phyloP scores from a whole-genome alignment of 768 basidiomycete species.

The Trametes sanguinea region DNA sequence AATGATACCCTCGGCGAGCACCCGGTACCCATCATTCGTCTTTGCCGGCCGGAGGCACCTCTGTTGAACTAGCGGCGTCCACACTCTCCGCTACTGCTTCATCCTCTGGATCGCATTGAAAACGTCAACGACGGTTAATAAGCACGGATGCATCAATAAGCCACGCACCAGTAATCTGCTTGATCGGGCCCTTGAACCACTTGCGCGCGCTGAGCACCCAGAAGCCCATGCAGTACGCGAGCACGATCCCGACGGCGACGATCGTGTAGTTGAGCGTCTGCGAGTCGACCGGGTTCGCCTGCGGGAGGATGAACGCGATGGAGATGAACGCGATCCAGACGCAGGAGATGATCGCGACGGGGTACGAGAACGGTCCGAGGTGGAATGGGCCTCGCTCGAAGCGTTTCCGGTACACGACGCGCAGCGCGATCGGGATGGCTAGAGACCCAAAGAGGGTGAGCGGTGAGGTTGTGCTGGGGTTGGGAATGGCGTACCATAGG shows the following conservation, averaged over 20 bases:
- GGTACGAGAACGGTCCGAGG: conserved; percentile 62
- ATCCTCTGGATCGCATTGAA: no score
- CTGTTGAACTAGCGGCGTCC: no score
- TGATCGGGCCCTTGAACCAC: conserved; percentile 73
- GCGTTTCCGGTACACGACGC: conserved; percentile 57
- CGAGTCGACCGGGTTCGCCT: conserved; percentile 66
- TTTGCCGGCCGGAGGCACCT: no score
- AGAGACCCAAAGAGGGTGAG: no score
- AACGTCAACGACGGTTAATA: not conserved
- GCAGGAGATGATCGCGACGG: conserved; percentile 57
- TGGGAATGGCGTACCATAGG: conserved; percentile 49
- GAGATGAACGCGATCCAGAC: conserved; percentile 73
- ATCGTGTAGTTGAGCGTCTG: conserved; percentile 76
- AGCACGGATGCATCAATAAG: not conserved
- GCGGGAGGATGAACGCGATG: conserved; percentile 72
- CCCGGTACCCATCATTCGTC: no score
- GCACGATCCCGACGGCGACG: conserved; percentile 75
- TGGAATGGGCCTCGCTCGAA: conserved; percentile 75
- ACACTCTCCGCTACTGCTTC: no score
- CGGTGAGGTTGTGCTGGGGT: no score
- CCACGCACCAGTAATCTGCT: conserved; percentile 58
- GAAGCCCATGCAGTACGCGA: conserved; percentile 62
- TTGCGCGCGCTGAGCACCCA: conserved; percentile 72
- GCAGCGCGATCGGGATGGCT: conserved; percentile 69
- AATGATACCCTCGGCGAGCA: no score